Conservation (phyloP, 2,329 filamentous ascomycete genomes). For the Diplodia mutila region DNA sequence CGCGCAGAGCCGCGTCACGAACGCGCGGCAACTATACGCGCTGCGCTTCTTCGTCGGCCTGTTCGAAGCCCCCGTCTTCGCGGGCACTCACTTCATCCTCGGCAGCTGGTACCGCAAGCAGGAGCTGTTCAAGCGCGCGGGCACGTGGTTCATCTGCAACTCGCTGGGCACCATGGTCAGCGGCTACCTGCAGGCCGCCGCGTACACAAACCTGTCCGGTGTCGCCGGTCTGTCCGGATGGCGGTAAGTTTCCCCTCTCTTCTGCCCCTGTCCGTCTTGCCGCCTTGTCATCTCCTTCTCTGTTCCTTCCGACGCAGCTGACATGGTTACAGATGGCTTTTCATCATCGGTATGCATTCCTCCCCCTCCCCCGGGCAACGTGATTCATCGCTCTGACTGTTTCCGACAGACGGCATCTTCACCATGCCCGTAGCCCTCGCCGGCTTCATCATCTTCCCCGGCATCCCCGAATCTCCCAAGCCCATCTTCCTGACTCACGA, state of each 20-base stretch:
- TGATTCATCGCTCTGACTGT: too few species aligned
- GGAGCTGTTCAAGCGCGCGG: constrained; percentile 58
- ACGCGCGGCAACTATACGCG: constrained; percentile 45
- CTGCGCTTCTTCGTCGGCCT: constrained; percentile 45
- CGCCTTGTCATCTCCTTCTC: too few species aligned
- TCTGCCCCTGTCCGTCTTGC: too few species aligned
- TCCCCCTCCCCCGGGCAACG: neutral
- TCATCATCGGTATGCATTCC: constrained; percentile 50
- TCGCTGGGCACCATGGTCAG: constrained; percentile 60
- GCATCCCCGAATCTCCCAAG: constrained; percentile 54
- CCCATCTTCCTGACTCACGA: constrained; percentile 53
- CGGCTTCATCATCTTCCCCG: constrained; percentile 59
- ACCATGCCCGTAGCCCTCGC: constrained; percentile 60
- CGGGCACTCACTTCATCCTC: constrained; percentile 43
- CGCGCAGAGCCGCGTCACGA: constrained; percentile 44
- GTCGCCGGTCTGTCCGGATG: constrained; percentile 55
- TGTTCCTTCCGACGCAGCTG: constrained; percentile 37
- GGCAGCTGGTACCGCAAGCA: constrained; percentile 49
- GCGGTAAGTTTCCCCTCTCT: constrained; percentile 29
- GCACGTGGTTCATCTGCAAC: constrained; percentile 58
- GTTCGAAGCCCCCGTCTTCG: constrained; percentile 42
- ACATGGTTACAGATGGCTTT: constrained; percentile 47
- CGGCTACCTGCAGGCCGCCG: constrained; percentile 61
- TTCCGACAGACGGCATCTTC: constrained; percentile 54
- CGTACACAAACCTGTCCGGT: constrained; percentile 57